Percentiles rank a stretch among this genome's conserved stretches.
Evolutionary conservation across 179 eudicot genomes (phyloP).

Genomic region (Kewa caespitosa): DNA sequence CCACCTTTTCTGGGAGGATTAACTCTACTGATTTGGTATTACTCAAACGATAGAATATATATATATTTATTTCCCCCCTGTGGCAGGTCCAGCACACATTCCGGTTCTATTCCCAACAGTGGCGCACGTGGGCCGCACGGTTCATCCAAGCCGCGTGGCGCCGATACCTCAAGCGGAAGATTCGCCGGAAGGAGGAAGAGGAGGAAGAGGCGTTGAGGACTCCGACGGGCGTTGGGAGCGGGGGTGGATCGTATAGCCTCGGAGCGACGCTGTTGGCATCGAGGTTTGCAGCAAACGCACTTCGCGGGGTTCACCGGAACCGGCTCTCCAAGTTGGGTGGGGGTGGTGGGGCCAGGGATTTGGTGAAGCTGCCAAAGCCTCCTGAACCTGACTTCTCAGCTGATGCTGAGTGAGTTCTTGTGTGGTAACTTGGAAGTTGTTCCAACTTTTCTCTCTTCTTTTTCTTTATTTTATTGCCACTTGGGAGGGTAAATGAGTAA

Average conservation of each 20-base stretch:
- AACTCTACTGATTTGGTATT: too few species aligned
- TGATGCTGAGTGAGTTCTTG: conserved; percentile 54
- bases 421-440: conserved; percentile 6
- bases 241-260: conserved; percentile 61
- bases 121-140: conserved; percentile 94
- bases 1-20: too few species aligned
- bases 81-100: conserved; percentile 91
- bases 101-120: conserved; percentile 83
- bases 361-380: conserved; percentile 87
- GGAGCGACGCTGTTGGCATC: conserved; percentile 84
- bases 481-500: conserved; percentile 14
- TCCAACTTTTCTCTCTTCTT: neutral
- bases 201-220: conserved; percentile 39
- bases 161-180: conserved; percentile 66
- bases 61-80: too few species aligned
- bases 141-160: conserved; percentile 97
- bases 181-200: conserved; percentile 65
- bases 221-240: conserved; percentile 9
- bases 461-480: neutral
- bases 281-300: conserved; percentile 83
- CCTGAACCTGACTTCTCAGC: conserved; percentile 94
- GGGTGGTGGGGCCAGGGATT: conserved; percentile 42
- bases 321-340: conserved; percentile 52
- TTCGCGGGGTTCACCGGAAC: conserved; percentile 77
- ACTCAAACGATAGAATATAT: too few species aligned